Conservation (phyloP, 495 filamentous ascomycete species). For the Podospora pseudoanserina region DNA sequence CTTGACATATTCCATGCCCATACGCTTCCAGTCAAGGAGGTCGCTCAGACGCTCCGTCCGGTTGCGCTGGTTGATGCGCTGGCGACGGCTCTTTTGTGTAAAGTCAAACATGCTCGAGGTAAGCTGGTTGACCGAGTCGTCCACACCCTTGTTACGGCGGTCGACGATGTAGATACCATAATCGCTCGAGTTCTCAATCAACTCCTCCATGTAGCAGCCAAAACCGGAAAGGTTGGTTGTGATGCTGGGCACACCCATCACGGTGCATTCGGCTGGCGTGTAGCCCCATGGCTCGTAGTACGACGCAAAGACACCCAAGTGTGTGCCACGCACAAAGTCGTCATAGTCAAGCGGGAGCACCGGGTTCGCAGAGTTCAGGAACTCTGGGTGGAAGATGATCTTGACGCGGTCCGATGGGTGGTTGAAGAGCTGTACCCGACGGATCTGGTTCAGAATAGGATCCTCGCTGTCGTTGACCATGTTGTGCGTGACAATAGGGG, state of each 20-base stretch:
- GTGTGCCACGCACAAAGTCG: conserved; percentile 95
- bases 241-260: conserved; percentile 98
- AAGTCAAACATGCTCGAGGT: conserved; percentile 93
- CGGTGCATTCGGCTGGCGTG: conserved; percentile 95
- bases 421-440: conserved; percentile 95
- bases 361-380: conserved; percentile 91
- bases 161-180: conserved; percentile 99
- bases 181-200: conserved; percentile 95
- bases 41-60: conserved; percentile 95
- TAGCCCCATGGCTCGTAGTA: conserved; percentile 99
- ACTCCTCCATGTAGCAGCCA: conserved; percentile 98
- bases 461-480: conserved; percentile 94
- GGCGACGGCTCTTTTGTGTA: conserved; percentile 84
- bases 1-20: conserved; percentile 99
- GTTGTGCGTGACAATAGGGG: conserved; percentile 98
- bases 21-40: conserved; percentile 96
- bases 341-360: conserved; percentile 96
- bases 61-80: conserved; percentile 98
- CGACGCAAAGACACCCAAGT: conserved; percentile 90
- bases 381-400: conserved; percentile 96
- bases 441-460: conserved; percentile 93
- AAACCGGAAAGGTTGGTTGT: conserved; percentile 97
- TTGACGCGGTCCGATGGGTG: conserved; percentile 93
- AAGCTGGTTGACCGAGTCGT: conserved; percentile 95
- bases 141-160: conserved; percentile 89